Conservation (phyloP, 2,329 filamentous ascomycete species). For the Chaetomium sp. region DNA sequence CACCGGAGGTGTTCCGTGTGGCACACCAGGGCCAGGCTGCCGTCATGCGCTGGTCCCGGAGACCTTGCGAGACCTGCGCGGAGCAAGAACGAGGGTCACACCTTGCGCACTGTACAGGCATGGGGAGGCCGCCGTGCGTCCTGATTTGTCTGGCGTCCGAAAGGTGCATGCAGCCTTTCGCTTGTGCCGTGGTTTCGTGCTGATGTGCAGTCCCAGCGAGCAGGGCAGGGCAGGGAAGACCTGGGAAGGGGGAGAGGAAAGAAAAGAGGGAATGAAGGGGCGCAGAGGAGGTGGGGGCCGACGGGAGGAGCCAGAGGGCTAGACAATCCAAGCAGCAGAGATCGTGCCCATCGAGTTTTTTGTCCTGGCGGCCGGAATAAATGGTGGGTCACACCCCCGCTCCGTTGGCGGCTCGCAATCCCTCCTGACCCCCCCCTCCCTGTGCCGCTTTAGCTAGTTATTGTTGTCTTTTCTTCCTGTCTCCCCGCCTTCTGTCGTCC, state of each 20-base stretch:
- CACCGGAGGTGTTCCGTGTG: constrained; percentile 10
- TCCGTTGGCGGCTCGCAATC: constrained; percentile 21
- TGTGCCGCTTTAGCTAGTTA: too few relatives aligned
- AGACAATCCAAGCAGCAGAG: too few relatives aligned
- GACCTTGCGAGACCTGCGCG: constrained; percentile 3
- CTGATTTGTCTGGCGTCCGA: constrained; percentile 13
- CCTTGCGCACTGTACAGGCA: constrained; percentile 13
- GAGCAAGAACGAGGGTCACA: not conserved
- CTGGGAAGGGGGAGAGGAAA: too few relatives aligned
- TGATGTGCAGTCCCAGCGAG: too few relatives aligned
- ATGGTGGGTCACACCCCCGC: constrained; percentile 27
- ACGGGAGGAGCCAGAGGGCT: too few relatives aligned
- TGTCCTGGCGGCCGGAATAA: constrained; percentile 19
- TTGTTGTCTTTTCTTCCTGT: not conserved
- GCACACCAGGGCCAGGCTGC: constrained; percentile 12
- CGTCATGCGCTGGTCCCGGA: constrained; percentile 12
- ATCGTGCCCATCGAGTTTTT: constrained; percentile 1
- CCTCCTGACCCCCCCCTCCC: constrained; percentile 21
- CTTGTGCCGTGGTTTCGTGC: not conserved
- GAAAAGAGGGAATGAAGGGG: too few relatives aligned
- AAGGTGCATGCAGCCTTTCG: constrained; percentile 14
- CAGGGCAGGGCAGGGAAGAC: too few relatives aligned
- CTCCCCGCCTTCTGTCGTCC: constrained; percentile 6
- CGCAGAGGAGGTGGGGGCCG: too few relatives aligned
- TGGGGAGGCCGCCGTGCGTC: not conserved